Base-by-base conservation (phyloP, 495 filamentous ascomycete species). In the Penicillium coffeae region DNA sequence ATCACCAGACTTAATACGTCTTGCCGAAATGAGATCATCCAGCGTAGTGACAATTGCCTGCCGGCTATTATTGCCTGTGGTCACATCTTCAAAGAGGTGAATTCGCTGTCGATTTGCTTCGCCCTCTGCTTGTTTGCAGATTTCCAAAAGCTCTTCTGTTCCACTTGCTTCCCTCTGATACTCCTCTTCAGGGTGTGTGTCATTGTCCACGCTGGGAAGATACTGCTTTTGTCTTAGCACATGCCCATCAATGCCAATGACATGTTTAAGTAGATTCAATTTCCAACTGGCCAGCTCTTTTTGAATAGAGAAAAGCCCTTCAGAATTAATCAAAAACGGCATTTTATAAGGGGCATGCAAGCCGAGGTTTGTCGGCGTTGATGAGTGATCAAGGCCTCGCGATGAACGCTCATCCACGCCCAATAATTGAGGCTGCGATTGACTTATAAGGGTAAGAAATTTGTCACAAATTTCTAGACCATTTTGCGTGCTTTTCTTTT, bases 71-170 rank as follows among this genome's bases (percentile, higher is more conserved):
- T n/a, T n/a, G n/a, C n/a, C n/a, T n/a, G n/a, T n/a, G n/a, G n/a
- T n/a, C n/a, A n/a, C n/a, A n/a, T n/a, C 47, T 18, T 49, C 47
- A 38, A 43, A 50, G 25, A 43, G 25, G 39, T 50, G 21, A 20
- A 33, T 50, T 35, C 47, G 38, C 13, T 3, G 39, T 21, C 38
- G 32, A 21, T 38, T 50, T 14, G 47, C 39, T 35, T 43, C 47
- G 22, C 44, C 39, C 25, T 21, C 39, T 12, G 22, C 47, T 27
- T 37, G 47, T n/a, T 50, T 32, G 27, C 25, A 50, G 30, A 50
- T 43, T 10, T 32, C 20, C 39, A 50, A 38, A 15, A 43, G 20
- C n/a, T n/a, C n/a, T n/a, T n/a, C n/a, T n/a, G n/a, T n/a, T n/a
- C n/a, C n/a, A n/a, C n/a, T n/a, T n/a, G n/a, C n/a, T n/a, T n/a